These are phyloP conservation scores for Drechslerella stenobrocha DNA, from an alignment of 2,329 filamentous ascomycete species.

Conservation along the genomic window DNA sequence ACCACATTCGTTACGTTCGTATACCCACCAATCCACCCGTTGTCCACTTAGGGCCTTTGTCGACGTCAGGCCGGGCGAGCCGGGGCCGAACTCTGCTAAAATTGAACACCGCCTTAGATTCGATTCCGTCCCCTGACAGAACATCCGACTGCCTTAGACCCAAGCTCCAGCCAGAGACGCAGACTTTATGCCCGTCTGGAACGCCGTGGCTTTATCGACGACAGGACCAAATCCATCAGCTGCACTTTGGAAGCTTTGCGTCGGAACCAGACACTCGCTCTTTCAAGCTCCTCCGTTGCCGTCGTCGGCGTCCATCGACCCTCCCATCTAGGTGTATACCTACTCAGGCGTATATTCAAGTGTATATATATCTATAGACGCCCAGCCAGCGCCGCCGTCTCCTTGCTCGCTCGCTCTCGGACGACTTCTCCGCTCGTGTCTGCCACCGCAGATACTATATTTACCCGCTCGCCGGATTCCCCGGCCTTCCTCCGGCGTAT, in stretches of 20 bases:
- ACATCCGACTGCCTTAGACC: conserved; percentile 26
- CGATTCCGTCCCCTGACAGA: conserved; percentile 23
- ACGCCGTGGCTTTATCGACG: conserved; percentile 27
- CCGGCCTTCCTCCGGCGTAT: conserved; percentile 11
- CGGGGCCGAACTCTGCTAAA: no score
- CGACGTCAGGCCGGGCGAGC: no score
- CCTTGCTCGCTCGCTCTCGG: background rate
- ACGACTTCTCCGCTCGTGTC: no score
- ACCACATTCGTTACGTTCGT: background rate
- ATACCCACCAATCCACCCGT: no score
- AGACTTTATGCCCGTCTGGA: conserved; percentile 36
- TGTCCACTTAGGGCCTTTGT: background rate
- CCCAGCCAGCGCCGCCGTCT: background rate
- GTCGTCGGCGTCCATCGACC: no score
- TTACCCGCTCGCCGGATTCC: conserved; percentile 3
- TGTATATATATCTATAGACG: conserved; percentile 5
- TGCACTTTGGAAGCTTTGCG: conserved; percentile 35
- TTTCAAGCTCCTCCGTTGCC: conserved; percentile 16
- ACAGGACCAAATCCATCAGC: conserved; percentile 24
- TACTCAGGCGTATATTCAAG: background rate
- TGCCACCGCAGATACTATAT: no score
- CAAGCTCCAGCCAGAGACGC: conserved; percentile 44
- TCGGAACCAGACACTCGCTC: conserved; percentile 6
- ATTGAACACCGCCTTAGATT: background rate
- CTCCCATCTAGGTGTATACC: conserved; percentile 11